Base-by-base conservation (phyloP, 2,329 filamentous ascomycete genomes). In the Cylindrodendrum hubeiense region DNA sequence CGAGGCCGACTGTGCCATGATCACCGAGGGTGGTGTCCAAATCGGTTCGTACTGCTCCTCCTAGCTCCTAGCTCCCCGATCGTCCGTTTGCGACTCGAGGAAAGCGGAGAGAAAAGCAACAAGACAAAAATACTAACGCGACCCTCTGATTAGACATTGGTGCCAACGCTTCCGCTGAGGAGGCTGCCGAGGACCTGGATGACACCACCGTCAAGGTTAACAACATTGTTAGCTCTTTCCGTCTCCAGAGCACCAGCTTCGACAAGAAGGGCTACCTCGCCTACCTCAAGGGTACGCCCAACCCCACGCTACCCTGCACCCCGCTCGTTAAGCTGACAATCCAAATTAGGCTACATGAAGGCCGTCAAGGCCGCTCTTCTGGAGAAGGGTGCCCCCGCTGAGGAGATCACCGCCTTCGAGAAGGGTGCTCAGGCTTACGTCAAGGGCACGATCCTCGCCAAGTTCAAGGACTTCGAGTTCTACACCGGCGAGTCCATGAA, bases 401-500 rank as follows among this genome's bases (percentile, higher is more conserved):
- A 91, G 15, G 87, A 89, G 67, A 85, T 98, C 83, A 88, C 89
- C 74, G 87, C 86, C 21, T 98, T 98, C 85, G 91, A 97, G 88
- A 89, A 86, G 73, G 90, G 90, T 75, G 95, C 94, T 65, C 79
- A 84, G 70, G 82, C 72, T 60, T 97, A 89, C 79, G 91, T 93
- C 82, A 97, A 97, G 88, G 91, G 93, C 86, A 89, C 89, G 79
- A 87, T 97, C 72, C 85, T 91, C 65, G 84, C 79, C 80, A 95
- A 93, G 85, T 97, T 97, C 88, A 95, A 97, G 86, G 93, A 98
- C 87, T 97, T 91, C 82, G 95, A 98, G 82, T 95, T 98, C 84
- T 93, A 92, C 84, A 93, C 92, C 76, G 95, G 95, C 85, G 91
- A 96, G 87, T 92, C 90, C 76, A 97, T 97, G 93, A 89, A 97